phyloP scores from a whole-genome alignment of 2,329 filamentous ascomycete genomes.

The Colletotrichum limetticola region DNA sequence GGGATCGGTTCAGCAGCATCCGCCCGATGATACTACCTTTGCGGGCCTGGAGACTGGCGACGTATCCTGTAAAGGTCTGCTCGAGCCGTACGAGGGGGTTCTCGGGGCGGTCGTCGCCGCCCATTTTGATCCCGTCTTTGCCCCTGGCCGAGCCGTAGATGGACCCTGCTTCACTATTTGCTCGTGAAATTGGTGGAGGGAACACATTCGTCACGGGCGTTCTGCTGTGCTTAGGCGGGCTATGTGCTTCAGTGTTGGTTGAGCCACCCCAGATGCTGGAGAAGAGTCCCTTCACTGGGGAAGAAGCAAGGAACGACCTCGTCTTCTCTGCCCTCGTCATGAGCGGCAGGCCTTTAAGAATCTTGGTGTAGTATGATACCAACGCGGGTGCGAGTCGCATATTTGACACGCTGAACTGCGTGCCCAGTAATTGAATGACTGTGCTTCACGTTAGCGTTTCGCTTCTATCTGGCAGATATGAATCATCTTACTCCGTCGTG shows the following conservation, averaged over 20 bases:
- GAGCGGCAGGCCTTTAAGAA: slow-evolving; percentile 76
- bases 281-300: slow-evolving; percentile 84
- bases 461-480: not conserved
- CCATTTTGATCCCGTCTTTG: slow-evolving; percentile 54
- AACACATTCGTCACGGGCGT: slow-evolving; percentile 51
- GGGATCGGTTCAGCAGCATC: slow-evolving; percentile 74
- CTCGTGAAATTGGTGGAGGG: slow-evolving; percentile 49
- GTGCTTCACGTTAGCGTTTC: slow-evolving; percentile 46
- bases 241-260: slow-evolving; percentile 54
- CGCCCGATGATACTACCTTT: slow-evolving; percentile 89
- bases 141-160: slow-evolving; percentile 66
- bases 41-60: slow-evolving; percentile 82
- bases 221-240: slow-evolving; percentile 52
- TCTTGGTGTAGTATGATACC: slow-evolving; percentile 81
- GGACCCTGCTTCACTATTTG: slow-evolving; percentile 60
- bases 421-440: slow-evolving; percentile 80
- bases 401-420: slow-evolving; percentile 76
- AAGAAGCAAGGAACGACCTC: slow-evolving; percentile 79
- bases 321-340: slow-evolving; percentile 72
- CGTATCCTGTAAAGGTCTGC: slow-evolving; percentile 85
- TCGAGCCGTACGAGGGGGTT: slow-evolving; percentile 81
- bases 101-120: slow-evolving; percentile 64
- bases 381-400: slow-evolving; percentile 72
- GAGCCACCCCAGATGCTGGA: slow-evolving; percentile 81
- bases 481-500: slow-evolving; percentile 72